A percentile compares a stretch with the other conserved stretches of the same genome.
Conservation (phyloP, 2,329 filamentous ascomycete species). For the Aspergillus sp. region DNA sequence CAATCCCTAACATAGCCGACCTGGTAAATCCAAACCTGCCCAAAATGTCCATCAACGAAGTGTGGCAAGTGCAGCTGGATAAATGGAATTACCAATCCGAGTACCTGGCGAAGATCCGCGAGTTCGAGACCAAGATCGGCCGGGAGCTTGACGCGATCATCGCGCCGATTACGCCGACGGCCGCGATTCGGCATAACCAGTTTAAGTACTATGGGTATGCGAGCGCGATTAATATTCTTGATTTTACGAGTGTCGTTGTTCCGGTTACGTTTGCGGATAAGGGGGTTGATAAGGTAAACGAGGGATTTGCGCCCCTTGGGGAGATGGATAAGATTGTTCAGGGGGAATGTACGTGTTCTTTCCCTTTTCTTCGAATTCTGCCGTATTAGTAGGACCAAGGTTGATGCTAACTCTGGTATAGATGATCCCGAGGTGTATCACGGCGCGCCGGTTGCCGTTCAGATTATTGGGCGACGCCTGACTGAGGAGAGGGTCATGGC, state of each 20-base stretch:
- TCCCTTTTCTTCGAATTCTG: no score
- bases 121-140: slow-evolving; percentile 22
- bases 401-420: neutral
- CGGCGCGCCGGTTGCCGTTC: neutral
- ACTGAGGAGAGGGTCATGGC: slow-evolving; percentile 18
- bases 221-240: slow-evolving; percentile 43
- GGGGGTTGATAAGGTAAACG: slow-evolving; percentile 34
- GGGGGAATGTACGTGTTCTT: neutral
- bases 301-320: neutral
- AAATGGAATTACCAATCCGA: slow-evolving; percentile 23
- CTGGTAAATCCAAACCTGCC: slow-evolving; percentile 28
- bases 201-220: slow-evolving; percentile 36
- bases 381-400: no score
- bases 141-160: slow-evolving; percentile 45
- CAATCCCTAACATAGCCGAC: slow-evolving; percentile 38
- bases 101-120: slow-evolving; percentile 12
- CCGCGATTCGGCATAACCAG: slow-evolving; percentile 42
- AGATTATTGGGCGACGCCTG: neutral
- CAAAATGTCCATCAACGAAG: slow-evolving; percentile 18
- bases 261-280: slow-evolving; percentile 52
- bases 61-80: slow-evolving; percentile 35
- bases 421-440: slow-evolving; percentile 1
- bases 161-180: slow-evolving; percentile 43
- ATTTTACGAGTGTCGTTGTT: slow-evolving; percentile 50
- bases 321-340: neutral